Base-by-base conservation (phyloP, 768 basidiomycete species). In the Boletus edulis region DNA sequence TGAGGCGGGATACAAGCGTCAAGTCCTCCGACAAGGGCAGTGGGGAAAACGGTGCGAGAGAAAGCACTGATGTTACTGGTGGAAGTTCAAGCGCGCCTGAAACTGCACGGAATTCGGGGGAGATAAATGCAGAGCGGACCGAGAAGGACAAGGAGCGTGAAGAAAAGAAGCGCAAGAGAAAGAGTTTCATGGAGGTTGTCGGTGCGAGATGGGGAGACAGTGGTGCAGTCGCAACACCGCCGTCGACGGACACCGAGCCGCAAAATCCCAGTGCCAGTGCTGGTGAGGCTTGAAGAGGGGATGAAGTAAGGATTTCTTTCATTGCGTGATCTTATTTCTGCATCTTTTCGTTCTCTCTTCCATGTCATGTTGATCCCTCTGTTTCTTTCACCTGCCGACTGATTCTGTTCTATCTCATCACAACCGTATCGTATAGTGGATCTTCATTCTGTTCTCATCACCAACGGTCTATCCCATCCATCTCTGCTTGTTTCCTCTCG, bases 91-190 rank as follows among this genome's bases (percentile, higher is more conserved):
- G 76, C 24, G 73, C 72, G 1, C 81, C 78, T 50, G 75, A 75
- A 34, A 76, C 72, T 42, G 59, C 62, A 20, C 73, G 76, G 47
- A 75, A 64, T 51, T 72, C 75, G 22, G 78, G 72, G 31, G 84
- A 85, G 52, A 85, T 86, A 55, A 17, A 66, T 73, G 37, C 54
- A 2, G 42, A 88, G 82, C 71, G 67, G 44, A 71, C 70, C 45
- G 80, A 62, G 82, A 82, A 81, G 66, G 72, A 72, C 49, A 81
- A 76, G 64, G 72, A 73, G 61, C 84, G 84, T 66, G 81, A 79
- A 49, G 76, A 81, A 68, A 80, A 78, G 73, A 78, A 84, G 72
- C 84, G 83, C 68, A 80, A 81, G 60, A 82, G 82, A 73, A 83
- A 80, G 73, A 81, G 84, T 63, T 72, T 71, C 37, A 72, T 71